phyloP scores from a whole-genome alignment of 345 rosid genomes.

The Cardamine chenopodiifolia region DNA sequence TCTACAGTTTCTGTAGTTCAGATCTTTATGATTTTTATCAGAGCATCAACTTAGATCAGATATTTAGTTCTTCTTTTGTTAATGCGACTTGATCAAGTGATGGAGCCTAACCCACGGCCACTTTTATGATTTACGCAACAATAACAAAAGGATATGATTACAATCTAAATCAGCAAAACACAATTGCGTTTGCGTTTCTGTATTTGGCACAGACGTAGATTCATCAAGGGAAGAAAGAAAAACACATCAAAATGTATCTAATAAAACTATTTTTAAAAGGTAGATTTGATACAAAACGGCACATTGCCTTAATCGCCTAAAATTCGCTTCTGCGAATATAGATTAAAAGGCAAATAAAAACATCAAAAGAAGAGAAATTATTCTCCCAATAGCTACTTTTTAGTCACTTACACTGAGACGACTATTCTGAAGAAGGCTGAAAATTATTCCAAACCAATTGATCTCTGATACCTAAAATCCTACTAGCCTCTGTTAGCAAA shows the following conservation, averaged over 20 bases:
- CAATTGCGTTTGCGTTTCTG: background rate
- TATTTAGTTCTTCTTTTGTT: background rate
- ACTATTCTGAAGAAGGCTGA: background rate
- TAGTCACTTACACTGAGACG: slow-evolving; percentile 11
- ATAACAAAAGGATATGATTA: background rate
- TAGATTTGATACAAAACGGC: slow-evolving; percentile 1
- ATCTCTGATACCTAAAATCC: slow-evolving; percentile 34
- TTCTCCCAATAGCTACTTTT: slow-evolving; percentile 20
- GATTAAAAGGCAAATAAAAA: slow-evolving; percentile 4
- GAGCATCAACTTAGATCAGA: background rate
- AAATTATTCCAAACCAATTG: slow-evolving; percentile 27
- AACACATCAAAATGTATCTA: background rate
- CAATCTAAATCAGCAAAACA: background rate
- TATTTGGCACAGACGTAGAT: background rate
- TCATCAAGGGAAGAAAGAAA: background rate
- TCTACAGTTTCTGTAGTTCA: background rate
- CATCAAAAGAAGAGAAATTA: background rate
- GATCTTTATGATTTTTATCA: background rate
- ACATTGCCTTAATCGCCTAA: slow-evolving; percentile 21
- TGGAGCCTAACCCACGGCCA: background rate
- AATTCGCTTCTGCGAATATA: slow-evolving; percentile 21
- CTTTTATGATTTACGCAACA: background rate
- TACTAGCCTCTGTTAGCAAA: slow-evolving; percentile 39
- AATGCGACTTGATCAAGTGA: background rate
- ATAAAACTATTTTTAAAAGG: background rate